Conservation (phyloP, 352 stramenopile species). For the Pythium insidiosum region DNA sequence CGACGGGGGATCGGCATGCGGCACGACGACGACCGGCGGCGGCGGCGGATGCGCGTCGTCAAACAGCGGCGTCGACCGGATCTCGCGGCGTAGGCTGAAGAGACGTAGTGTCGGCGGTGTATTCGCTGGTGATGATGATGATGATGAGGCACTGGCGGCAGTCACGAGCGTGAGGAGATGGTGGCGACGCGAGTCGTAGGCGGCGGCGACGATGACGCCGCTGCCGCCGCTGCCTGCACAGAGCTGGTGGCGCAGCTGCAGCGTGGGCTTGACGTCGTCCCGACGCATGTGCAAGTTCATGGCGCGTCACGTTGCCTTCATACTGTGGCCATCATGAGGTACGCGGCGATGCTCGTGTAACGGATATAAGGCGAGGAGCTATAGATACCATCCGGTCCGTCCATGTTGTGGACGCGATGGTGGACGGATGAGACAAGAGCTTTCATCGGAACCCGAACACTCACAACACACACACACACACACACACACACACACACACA, state of each 20-base stretch:
- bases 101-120: conserved; percentile 52
- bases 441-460: too few relatives aligned
- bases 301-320: too few relatives aligned
- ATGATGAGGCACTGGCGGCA: conserved; percentile 20
- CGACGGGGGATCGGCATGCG: background rate
- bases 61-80: conserved; percentile 49
- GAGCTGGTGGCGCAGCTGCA: conserved; percentile 74
- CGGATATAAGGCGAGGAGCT: too few relatives aligned
- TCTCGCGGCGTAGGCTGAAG: conserved; percentile 65
- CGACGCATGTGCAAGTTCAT: too few relatives aligned
- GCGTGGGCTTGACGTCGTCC: conserved; percentile 24
- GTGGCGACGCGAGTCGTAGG: conserved; percentile 63
- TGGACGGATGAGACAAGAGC: too few relatives aligned
- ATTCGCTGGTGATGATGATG: too few relatives aligned
- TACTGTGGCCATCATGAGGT: too few relatives aligned
- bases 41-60: conserved; percentile 16
- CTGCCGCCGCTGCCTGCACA: conserved; percentile 15
- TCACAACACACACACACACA: too few relatives aligned
- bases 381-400: too few relatives aligned
- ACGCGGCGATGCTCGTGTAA: too few relatives aligned
- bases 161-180: conserved; percentile 63
- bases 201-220: conserved; percentile 39
- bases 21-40: background rate
- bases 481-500: too few relatives aligned
- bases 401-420: too few relatives aligned